Percentiles rank a stretch among this genome's conserved stretches.
These are phyloP conservation scores for Anisogramma anomala DNA, from an alignment of 2,329 filamentous ascomycete species.

Conservation along the genomic window DNA sequence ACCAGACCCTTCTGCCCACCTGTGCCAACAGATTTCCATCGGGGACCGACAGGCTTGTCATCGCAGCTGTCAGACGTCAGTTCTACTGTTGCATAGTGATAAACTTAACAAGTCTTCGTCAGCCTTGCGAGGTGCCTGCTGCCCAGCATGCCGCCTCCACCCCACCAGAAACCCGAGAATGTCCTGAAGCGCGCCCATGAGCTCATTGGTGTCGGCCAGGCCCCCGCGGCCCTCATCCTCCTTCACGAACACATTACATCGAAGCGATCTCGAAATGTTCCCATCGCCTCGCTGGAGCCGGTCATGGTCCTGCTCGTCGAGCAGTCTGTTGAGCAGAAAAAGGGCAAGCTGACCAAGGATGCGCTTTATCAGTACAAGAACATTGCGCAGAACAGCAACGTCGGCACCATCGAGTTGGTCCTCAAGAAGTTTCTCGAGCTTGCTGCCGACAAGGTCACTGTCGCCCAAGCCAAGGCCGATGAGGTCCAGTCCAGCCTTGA, in stretches of 20 bases:
- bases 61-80: neutral
- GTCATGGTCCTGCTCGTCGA: slow-evolving; percentile 98
- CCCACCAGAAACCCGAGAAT: slow-evolving; percentile 97
- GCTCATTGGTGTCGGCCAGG: slow-evolving; percentile 94
- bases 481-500: slow-evolving; percentile 85
- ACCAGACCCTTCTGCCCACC: neutral
- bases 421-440: slow-evolving; percentile 97
- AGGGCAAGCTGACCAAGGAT: slow-evolving; percentile 97
- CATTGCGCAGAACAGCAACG: slow-evolving; percentile 97
- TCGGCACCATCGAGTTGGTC: slow-evolving; percentile 94
- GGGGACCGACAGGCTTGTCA: neutral
- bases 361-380: slow-evolving; percentile 99
- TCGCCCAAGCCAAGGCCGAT: slow-evolving; percentile 90
- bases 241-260: slow-evolving; percentile 99
- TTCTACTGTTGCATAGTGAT: neutral
- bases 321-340: slow-evolving; percentile 91
- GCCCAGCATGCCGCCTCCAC: slow-evolving; percentile 64
- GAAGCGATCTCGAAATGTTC: slow-evolving; percentile 93
- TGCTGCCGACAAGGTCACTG: slow-evolving; percentile 89
- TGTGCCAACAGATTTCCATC: neutral
- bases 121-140: slow-evolving; percentile 8
- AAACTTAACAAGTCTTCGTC: neutral
- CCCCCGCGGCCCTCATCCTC: slow-evolving; percentile 80
- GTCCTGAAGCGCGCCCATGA: slow-evolving; percentile 97
- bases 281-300: slow-evolving; percentile 90